phyloP scores from a whole-genome alignment of 768 basidiomycete species.

The Agaricus bisporus region DNA sequence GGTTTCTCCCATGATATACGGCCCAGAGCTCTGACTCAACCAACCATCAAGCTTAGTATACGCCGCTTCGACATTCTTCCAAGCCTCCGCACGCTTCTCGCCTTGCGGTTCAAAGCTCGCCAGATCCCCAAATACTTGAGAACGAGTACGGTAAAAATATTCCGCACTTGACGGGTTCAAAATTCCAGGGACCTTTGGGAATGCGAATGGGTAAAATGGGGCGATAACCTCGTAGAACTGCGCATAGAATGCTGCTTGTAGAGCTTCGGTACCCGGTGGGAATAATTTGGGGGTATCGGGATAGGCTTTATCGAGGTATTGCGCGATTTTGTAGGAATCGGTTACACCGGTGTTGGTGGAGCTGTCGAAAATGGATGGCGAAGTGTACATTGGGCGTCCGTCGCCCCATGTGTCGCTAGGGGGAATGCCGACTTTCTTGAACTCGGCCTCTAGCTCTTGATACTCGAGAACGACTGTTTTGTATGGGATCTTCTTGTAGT shows the following conservation, averaged over 20 bases:
- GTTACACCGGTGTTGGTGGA: slow-evolving; percentile 23
- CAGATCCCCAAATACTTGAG: not conserved
- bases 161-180: slow-evolving; percentile 7
- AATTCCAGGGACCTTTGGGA: not conserved
- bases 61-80: not conserved
- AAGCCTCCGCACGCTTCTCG: not conserved
- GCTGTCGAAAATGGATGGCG: slow-evolving; percentile 39
- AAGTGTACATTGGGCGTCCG: slow-evolving; percentile 28
- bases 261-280: slow-evolving; percentile 23
- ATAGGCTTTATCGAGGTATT: slow-evolving; percentile 39
- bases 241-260: slow-evolving; percentile 24
- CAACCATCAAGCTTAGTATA: slow-evolving; percentile 7
- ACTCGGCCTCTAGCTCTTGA: slow-evolving; percentile 28
- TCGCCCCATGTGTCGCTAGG: slow-evolving; percentile 17
- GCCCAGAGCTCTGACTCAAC: slow-evolving; percentile 2
- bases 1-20: slow-evolving; percentile 7
- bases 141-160: slow-evolving; percentile 6
- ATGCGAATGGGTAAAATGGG: slow-evolving; percentile 3
- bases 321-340: slow-evolving; percentile 34
- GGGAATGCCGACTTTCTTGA: slow-evolving; percentile 23
- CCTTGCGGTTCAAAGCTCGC: not conserved
- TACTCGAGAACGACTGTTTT: slow-evolving; percentile 37
- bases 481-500: slow-evolving; percentile 13
- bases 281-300: slow-evolving; percentile 28
- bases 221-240: slow-evolving; percentile 11